These are phyloP conservation scores for Saturnispora sanitii DNA, from an alignment of 805 yeast species.

Conservation along the genomic window DNA sequence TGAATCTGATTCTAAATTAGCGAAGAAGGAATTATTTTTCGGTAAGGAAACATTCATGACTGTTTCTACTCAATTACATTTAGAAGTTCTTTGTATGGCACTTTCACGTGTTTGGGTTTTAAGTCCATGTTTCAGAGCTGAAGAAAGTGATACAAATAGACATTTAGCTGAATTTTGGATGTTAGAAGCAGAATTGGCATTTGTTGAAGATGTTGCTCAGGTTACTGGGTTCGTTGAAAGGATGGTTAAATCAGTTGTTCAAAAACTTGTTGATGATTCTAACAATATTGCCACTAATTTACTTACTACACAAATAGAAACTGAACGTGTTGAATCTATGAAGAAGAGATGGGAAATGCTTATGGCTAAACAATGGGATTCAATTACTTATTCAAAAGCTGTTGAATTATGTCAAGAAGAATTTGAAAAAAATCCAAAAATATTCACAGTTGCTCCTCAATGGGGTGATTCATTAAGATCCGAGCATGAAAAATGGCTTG, in stretches of 20 bases:
- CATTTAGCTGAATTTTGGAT: slow-evolving; percentile 96
- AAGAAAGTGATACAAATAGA: slow-evolving; percentile 78
- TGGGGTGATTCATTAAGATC: slow-evolving; percentile 73
- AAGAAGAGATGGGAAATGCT: slow-evolving; percentile 51
- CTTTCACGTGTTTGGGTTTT: slow-evolving; percentile 78
- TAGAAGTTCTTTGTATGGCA: slow-evolving; percentile 71
- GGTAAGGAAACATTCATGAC: slow-evolving; percentile 64
- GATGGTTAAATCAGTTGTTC: slow-evolving; percentile 50
- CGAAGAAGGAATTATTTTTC: slow-evolving; percentile 36
- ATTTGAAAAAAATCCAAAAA: slow-evolving; percentile 22
- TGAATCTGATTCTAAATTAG: slow-evolving; percentile 24
- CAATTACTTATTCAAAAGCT: slow-evolving; percentile 71
- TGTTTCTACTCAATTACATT: slow-evolving; percentile 86
- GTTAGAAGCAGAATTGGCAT: slow-evolving; percentile 86
- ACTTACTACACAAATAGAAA: slow-evolving; percentile 28
- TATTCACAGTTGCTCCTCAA: slow-evolving; percentile 34
- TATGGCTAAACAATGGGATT: slow-evolving; percentile 46
- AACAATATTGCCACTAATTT: slow-evolving; percentile 26
- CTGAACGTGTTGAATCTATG: slow-evolving; percentile 30
- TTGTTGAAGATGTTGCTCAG: slow-evolving; percentile 46
- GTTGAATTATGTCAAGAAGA: slow-evolving; percentile 38
- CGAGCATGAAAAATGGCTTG: slow-evolving; percentile 88
- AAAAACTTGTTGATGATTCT: slow-evolving; percentile 21
- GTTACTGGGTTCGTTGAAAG: slow-evolving; percentile 57
- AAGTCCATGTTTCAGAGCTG: slow-evolving; percentile 92